Evolutionary conservation across 768 basidiomycete species (phyloP), one percentile per base, ranked within the genome.

Genomic region (Phanerochaete sordida): DNA sequence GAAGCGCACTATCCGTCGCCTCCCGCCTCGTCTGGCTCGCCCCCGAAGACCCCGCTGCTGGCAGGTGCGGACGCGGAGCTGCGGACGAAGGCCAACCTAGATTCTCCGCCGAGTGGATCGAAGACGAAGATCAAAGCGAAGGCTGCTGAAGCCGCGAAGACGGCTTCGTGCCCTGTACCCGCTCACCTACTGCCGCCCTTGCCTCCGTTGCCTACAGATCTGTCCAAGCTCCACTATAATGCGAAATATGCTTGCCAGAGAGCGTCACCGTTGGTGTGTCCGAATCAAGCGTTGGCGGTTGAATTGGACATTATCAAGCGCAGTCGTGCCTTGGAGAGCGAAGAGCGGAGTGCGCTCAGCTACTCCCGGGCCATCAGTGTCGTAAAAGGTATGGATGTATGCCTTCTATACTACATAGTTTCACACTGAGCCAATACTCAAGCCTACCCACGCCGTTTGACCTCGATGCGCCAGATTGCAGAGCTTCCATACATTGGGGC

Each of bases 281-380:
- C 80, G 0, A 93, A 93, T 64, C 87, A 92, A 68, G 73, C 62
- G 0, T 78, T 93, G 3, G 80, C 79, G 4, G 62, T 71, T n/a
- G 82, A 87, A 64, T 71, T 93, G 13, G 79, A 78, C 28, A 71
- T 88, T 19, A 79, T 93, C 30, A 79, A 81, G 19, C 79, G 75
- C 35, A 75, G 79, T 26, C 78, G 91, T 47, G 76, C 82, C 48
- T 73, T 91, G 1, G 91, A 93, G 67, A 85, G 87, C 13, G 80
- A 89, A 53, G 77, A 79, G 23, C 75, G 83, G 28, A 90, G 87
- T 65, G 84, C 86, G 43, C 72, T 93, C 50, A 85, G 84, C 61
- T 94, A 93, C 64, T 78, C 84, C 33, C 79, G 90, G 50, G 85
- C 88, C 1, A 85, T 91, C 63, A 79, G 85, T n/a, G 87, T 88